Conservation (phyloP, 2,329 filamentous ascomycete species). For the Pseudocercospora musae region DNA sequence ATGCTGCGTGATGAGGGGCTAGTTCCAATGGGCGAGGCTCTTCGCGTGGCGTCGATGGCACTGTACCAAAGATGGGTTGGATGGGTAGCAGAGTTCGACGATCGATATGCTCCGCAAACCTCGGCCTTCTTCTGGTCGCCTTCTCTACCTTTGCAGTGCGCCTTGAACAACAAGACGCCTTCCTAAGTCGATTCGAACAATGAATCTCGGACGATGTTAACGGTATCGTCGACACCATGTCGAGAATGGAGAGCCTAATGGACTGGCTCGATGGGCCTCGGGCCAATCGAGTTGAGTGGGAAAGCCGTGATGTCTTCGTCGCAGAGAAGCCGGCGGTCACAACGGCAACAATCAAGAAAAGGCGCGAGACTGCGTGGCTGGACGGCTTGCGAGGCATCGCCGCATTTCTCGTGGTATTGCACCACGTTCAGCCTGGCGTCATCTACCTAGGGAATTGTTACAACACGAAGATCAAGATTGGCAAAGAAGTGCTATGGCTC, state of each 20-base stretch:
- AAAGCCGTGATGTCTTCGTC: neutral
- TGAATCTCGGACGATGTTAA: neutral
- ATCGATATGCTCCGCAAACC: neutral
- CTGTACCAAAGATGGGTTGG: neutral
- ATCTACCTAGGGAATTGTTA: neutral
- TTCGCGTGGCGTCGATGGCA: neutral
- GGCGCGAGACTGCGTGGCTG: slow-evolving; percentile 51
- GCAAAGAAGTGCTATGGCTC: neutral
- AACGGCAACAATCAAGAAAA: neutral
- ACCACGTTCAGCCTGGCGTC: slow-evolving; percentile 46
- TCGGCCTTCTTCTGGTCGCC: neutral
- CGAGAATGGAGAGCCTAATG: neutral
- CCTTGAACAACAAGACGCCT: neutral
- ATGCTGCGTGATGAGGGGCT: neutral
- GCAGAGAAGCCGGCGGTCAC: neutral
- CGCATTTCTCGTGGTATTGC: slow-evolving; percentile 61
- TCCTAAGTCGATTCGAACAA: neutral
- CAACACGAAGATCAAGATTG: neutral
- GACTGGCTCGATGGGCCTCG: neutral
- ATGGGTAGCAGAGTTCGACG: neutral
- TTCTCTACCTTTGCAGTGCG: neutral
- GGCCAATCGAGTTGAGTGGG: neutral
- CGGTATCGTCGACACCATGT: neutral
- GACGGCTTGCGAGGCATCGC: slow-evolving; percentile 65
- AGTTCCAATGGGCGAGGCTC: neutral